Percentiles rank a stretch among this genome's conserved stretches.
Evolutionary conservation across 176 grass and related monocot genomes (phyloP).

Genomic region (Dendrocalamus sinicus): DNA sequence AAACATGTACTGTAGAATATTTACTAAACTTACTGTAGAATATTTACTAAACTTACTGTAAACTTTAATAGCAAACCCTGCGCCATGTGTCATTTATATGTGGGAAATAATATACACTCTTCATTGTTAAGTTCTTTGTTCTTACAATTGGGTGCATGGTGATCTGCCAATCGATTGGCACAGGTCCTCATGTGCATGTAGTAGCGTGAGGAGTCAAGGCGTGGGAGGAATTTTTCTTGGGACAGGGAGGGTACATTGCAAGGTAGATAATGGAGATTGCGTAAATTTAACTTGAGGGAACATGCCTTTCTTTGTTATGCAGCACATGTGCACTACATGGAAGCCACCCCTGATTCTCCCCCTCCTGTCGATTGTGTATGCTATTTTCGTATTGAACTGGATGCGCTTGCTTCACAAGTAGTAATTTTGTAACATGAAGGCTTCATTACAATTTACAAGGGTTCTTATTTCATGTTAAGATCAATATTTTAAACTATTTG

Average conservation of each 20-base stretch:
- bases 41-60: neutral
- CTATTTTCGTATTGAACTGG: neutral
- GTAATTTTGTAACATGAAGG: neutral
- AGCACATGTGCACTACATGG: neutral
- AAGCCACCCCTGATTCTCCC: neutral
- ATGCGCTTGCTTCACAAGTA: neutral
- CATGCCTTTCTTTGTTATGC: neutral
- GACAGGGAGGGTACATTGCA: neutral
- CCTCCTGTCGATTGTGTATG: neutral
- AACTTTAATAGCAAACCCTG: neutral
- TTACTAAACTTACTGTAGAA: neutral
- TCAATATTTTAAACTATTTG: slow-evolving; percentile 39
- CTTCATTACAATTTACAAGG: neutral
- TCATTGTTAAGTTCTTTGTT: neutral
- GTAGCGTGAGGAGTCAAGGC: neutral
- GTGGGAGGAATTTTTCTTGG: neutral
- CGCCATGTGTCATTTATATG: neutral
- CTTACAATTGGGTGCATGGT: neutral
- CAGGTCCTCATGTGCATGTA: neutral
- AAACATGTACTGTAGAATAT: neutral
- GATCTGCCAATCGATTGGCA: neutral
- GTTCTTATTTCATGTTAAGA: slow-evolving; percentile 25
- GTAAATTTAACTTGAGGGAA: neutral
- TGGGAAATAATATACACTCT: neutral
- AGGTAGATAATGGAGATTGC: neutral